Base-by-base conservation (phyloP, 108 stramenopile species). In the Skeletonema potamos region DNA sequence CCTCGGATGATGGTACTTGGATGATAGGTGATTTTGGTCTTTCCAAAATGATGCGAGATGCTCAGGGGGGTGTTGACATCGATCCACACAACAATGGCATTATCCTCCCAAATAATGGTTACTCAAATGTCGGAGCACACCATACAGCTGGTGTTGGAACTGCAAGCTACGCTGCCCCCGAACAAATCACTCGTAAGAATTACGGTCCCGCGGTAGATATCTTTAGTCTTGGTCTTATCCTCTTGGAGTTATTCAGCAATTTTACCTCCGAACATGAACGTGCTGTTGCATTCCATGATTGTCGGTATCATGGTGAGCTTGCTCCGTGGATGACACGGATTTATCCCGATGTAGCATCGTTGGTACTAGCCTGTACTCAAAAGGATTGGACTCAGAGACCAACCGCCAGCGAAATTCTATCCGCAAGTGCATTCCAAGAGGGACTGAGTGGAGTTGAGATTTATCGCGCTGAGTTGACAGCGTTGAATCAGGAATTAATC, bases 21-120 rank as follows among this genome's bases (percentile, higher is more conserved):
- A 92, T 95, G 68, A 93, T 99, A 54, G 98, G 98, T 29, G 98
- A 97, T 69, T 97, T 98, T 70, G 95, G 96, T 22, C 70, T 97
- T 10, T 84, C 88, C 13, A 92, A 88, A 73, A 73, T 76, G 54
- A 58, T 90, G 64, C n/a, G 70, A 13, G 56, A 71, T 63, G 73
- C 80, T 10, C 72, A 74, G 28, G 33, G 61, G n/a, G 63, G 68
- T 9, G 37, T 70, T 27, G 32, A 17, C 17, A 33, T 70, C 9
- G 65, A 69, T 48, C 54, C 32, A 34, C 70, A 71, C 57, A 27
- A 70, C 13, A 58, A 68, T 29, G 57, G 41, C 5, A 68, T 66
- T 28, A 64, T 66, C 26, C 54, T 61, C 1, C 73, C 62, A 1
- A 57, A 28, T 22, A 7, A 22, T 51, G 39, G 29, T 13, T 55